These are phyloP conservation scores for Warburgia ugandensis DNA, from an alignment of 164 flowering plant species.

Conservation along the genomic window DNA sequence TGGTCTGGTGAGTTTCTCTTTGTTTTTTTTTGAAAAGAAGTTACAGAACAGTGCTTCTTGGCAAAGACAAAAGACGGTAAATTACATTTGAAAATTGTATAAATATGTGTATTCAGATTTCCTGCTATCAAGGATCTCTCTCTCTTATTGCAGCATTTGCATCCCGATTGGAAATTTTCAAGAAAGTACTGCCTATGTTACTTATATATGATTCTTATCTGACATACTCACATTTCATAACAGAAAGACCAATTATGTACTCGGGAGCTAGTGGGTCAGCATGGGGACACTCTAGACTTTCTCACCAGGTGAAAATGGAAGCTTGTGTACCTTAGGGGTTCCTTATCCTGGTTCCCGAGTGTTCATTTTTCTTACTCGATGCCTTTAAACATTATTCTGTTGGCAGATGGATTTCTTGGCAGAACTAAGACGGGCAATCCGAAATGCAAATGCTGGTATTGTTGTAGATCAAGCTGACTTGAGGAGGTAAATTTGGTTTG, in stretches of 20 bases:
- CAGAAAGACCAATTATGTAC: constrained; percentile 72
- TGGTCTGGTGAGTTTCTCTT: too few relatives aligned
- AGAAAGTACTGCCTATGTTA: too few relatives aligned
- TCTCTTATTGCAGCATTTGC: too few relatives aligned
- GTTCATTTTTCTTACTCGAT: background rate
- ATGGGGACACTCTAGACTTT: constrained; percentile 55
- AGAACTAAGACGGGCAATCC: constrained; percentile 47
- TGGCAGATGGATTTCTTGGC: constrained; percentile 52
- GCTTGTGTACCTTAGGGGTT: background rate
- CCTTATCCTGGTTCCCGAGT: background rate
- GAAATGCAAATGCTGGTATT: constrained; percentile 22
- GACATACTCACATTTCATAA: constrained; percentile 5
- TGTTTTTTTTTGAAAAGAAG: too few relatives aligned
- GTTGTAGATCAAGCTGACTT: background rate
- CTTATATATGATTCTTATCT: background rate
- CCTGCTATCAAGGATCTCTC: too few relatives aligned
- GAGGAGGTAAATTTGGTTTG: background rate
- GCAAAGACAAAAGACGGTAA: background rate
- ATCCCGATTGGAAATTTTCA: too few relatives aligned
- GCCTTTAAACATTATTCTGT: constrained; percentile 4
- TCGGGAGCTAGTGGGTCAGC: constrained; percentile 45
- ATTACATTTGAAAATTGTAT: too few relatives aligned
- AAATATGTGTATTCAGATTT: background rate
- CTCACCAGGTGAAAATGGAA: constrained; percentile 44
- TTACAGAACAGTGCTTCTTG: background rate